phyloP scores from a whole-genome alignment of 805 yeast genomes.

The Saccharomyces jurei region DNA sequence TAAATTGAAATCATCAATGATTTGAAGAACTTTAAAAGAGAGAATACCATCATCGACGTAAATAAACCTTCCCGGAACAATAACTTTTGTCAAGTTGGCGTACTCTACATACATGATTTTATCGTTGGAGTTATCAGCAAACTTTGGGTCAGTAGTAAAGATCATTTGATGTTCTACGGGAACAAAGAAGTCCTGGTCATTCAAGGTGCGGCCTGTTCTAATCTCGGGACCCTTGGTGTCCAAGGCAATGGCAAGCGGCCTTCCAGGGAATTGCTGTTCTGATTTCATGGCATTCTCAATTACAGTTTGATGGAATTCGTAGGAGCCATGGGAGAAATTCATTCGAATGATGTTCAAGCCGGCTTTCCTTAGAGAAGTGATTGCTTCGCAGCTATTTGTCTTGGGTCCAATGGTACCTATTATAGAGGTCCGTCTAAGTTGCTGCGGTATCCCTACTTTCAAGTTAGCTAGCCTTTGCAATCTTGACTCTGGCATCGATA shows the following conservation, averaged over 20 bases:
- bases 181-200: conserved; percentile 74
- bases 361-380: conserved; percentile 86
- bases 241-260: conserved; percentile 96
- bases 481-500: conserved; percentile 34
- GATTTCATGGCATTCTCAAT: conserved; percentile 94
- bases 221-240: conserved; percentile 99
- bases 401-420: conserved; percentile 99
- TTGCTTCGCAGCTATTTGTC: conserved; percentile 80
- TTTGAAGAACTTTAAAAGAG: conserved; percentile 84
- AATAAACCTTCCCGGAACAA: conserved; percentile 78
- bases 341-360: conserved; percentile 96
- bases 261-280: conserved; percentile 81
- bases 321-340: conserved; percentile 98
- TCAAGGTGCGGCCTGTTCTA: conserved; percentile 92
- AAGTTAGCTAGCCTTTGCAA: conserved; percentile 79
- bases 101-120: conserved; percentile 84
- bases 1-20: conserved; percentile 70
- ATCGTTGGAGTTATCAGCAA: conserved; percentile 64
- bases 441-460: conserved; percentile 70
- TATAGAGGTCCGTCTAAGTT: conserved; percentile 88
- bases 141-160: conserved; percentile 84
- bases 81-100: conserved; percentile 92
- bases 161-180: conserved; percentile 81
- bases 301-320: conserved; percentile 95
- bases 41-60: conserved; percentile 97